Evolutionary conservation across 225 moss, liverwort and hornwort species (phyloP).

Genomic region (Anthoceros angustus): DNA sequence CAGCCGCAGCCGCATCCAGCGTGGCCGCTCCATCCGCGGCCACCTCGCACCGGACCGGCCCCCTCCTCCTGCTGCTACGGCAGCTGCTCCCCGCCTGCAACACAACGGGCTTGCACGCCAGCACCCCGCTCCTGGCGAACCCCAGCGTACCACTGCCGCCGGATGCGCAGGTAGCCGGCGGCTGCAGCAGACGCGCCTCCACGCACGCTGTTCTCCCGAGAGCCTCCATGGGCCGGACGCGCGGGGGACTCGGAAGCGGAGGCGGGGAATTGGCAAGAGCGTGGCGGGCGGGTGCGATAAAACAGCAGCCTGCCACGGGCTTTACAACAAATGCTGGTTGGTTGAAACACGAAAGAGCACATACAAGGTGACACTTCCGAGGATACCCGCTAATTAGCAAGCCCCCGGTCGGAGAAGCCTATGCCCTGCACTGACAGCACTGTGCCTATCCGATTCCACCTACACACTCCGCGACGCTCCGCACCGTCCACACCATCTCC

Average conservation of each 20-base stretch:
- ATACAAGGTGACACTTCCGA: too few species aligned
- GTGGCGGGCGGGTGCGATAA: neutral
- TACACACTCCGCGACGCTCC: too few species aligned
- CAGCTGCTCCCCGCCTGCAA: slow-evolving; percentile 1
- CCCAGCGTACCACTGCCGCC: neutral
- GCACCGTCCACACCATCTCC: too few species aligned
- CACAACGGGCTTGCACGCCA: neutral
- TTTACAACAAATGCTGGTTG: neutral
- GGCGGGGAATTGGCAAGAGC: neutral
- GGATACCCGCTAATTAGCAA: too few species aligned
- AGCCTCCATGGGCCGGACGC: slow-evolving; percentile 1
- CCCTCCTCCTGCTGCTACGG: neutral
- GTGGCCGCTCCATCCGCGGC: slow-evolving; percentile 22
- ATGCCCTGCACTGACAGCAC: too few species aligned
- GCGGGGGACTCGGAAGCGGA: neutral
- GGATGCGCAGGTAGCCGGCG: neutral
- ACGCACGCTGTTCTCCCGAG: neutral
- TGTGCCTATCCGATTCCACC: too few species aligned
- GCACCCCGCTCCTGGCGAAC: neutral
- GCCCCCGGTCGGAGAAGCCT: too few species aligned
- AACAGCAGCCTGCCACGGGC: neutral
- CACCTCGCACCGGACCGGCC: neutral
- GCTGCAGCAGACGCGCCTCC: neutral
- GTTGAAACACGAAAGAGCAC: too few species aligned
- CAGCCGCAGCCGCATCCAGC: slow-evolving; percentile 10